phyloP scores from a whole-genome alignment of 2,329 filamentous ascomycete genomes.

The Colletotrichum lupini region DNA sequence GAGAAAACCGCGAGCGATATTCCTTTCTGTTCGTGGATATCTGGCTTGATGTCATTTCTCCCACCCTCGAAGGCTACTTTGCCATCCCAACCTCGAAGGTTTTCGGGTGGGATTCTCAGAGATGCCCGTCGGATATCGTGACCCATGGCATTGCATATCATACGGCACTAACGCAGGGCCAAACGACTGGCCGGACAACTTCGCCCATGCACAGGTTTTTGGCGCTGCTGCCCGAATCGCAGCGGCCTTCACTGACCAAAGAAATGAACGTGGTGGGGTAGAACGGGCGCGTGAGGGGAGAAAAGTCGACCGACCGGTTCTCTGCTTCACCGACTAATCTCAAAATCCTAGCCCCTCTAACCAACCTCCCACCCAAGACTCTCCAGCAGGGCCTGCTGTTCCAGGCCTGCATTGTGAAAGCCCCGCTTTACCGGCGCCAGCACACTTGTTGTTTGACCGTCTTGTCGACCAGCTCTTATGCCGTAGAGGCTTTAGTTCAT shows the following conservation, averaged over 20 bases:
- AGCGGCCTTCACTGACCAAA: neutral
- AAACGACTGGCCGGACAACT: neutral
- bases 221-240: neutral
- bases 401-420: neutral
- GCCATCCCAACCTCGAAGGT: neutral
- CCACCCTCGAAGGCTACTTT: neutral
- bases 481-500: neutral
- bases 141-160: neutral
- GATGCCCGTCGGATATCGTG: neutral
- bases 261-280: neutral
- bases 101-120: neutral
- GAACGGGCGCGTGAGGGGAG: neutral
- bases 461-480: neutral
- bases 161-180: neutral
- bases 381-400: neutral
- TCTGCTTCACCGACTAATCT: conserved; percentile 4
- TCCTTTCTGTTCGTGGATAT: neutral
- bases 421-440: conserved; percentile 1
- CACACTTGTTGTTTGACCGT: neutral
- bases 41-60: neutral
- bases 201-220: neutral
- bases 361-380: neutral
- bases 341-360: neutral
- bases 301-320: neutral
- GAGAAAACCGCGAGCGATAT: neutral